phyloP scores from a whole-genome alignment of 148 eudicot genomes.

The Rhododendron vialii region DNA sequence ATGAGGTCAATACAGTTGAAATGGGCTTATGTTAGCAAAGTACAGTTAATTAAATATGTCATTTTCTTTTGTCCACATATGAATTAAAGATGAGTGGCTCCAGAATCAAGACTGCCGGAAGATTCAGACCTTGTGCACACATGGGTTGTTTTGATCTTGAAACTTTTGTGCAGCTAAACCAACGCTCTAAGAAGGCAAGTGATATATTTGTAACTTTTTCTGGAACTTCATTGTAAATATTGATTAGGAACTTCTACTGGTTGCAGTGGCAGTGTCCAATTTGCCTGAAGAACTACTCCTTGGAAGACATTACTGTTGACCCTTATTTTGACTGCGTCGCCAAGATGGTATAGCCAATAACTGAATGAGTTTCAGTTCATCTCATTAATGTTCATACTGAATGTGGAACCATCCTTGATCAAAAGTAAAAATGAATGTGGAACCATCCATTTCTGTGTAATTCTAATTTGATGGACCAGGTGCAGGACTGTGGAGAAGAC shows the following conservation, averaged over 20 bases:
- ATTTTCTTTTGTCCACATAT: neutral
- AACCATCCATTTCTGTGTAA: neutral
- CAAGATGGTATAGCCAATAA: constrained; percentile 35
- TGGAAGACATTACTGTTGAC: constrained; percentile 54
- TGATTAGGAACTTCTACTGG: neutral
- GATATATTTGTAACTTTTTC: neutral
- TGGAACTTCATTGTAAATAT: neutral
- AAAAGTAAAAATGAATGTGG: too few relatives aligned
- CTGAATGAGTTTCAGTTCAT: constrained; percentile 5
- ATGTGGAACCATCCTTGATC: neutral
- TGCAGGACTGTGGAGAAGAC: constrained; percentile 52
- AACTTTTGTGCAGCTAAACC: constrained; percentile 76
- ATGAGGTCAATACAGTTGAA: neutral
- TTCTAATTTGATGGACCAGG: constrained; percentile 25
- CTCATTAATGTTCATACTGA: neutral
- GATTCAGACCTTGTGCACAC: constrained; percentile 86
- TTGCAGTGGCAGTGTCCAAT: constrained; percentile 90
- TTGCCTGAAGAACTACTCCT: constrained; percentile 59
- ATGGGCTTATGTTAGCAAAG: neutral
- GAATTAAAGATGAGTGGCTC: constrained; percentile 82
- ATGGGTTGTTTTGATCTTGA: constrained; percentile 99
- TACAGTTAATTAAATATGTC: neutral
- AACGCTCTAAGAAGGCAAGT: constrained; percentile 90
- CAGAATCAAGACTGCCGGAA: constrained; percentile 92
- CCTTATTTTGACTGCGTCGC: constrained; percentile 56